Conservation (phyloP, 495 filamentous ascomycete genomes). For the Physcia stellaris region DNA sequence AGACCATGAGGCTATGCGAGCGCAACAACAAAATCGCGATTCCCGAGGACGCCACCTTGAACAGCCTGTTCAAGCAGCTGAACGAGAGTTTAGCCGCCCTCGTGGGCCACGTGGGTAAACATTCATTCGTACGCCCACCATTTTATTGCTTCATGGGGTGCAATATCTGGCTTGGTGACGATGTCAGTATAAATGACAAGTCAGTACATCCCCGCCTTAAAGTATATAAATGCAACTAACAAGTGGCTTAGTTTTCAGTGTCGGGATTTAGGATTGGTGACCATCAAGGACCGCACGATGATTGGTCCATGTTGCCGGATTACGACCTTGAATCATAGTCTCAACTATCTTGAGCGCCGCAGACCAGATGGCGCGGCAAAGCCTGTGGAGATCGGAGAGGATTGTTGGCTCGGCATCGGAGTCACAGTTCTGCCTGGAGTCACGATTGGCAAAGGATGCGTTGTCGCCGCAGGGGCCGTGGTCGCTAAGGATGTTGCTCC, state of each 20-base stretch:
- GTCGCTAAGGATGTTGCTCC: conserved; percentile 35
- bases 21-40: too few relatives aligned
- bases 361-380: conserved; percentile 25
- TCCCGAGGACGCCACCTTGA: too few relatives aligned
- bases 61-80: too few relatives aligned
- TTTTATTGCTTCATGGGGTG: too few relatives aligned
- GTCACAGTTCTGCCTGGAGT: conserved; percentile 32
- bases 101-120: too few relatives aligned
- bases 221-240: too few relatives aligned
- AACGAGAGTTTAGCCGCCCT: too few relatives aligned
- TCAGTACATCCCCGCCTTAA: too few relatives aligned
- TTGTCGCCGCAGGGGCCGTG: conserved; percentile 32
- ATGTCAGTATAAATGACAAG: too few relatives aligned
- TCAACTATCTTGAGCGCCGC: conserved; percentile 24
- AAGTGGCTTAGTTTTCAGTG: too few relatives aligned
- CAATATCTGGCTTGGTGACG: too few relatives aligned
- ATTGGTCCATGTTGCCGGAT: conserved; percentile 33
- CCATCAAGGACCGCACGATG: conserved; percentile 27
- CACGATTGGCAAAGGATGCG: conserved; percentile 29
- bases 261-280: conserved; percentile 31
- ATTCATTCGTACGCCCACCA: conserved; percentile 19
- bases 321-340: conserved; percentile 32
- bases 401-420: conserved; percentile 34
- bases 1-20: not conserved
- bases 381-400: conserved; percentile 26